These are phyloP conservation scores for Acanthamoeba royreba DNA, from an alignment of 208 protist species.

Conservation along the genomic window DNA sequence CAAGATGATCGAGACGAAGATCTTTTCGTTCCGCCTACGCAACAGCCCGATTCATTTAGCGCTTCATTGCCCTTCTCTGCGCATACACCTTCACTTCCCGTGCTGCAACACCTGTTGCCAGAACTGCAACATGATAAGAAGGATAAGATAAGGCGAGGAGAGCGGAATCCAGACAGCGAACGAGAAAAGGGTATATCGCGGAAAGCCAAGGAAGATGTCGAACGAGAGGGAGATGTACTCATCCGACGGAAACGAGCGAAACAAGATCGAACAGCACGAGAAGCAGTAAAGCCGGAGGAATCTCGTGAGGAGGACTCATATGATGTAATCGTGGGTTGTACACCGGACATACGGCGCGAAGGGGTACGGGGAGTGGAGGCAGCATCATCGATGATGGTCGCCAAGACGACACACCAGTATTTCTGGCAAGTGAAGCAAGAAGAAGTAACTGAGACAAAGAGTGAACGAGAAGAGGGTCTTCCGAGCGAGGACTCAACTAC, in stretches of 20 bases:
- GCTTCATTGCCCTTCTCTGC: neutral
- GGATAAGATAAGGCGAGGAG: neutral
- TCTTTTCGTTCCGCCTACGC: constrained; percentile 27
- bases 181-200: too few species aligned
- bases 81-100: neutral
- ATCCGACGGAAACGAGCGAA: neutral
- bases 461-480: neutral
- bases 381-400: neutral
- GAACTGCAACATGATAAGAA: neutral
- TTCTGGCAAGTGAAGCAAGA: neutral
- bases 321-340: neutral
- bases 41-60: neutral
- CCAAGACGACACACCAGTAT: neutral
- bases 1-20: constrained; percentile 1
- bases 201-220: too few species aligned
- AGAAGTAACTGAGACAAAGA: neutral
- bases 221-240: too few species aligned
- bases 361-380: too few species aligned
- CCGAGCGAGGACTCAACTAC: neutral
- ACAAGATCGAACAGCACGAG: too few species aligned
- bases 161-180: too few species aligned
- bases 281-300: too few species aligned
- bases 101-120: neutral
- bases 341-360: neutral
- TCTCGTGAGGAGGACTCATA: neutral